Base-by-base conservation (phyloP, 768 basidiomycete genomes). In the Lactarius trivialis region DNA sequence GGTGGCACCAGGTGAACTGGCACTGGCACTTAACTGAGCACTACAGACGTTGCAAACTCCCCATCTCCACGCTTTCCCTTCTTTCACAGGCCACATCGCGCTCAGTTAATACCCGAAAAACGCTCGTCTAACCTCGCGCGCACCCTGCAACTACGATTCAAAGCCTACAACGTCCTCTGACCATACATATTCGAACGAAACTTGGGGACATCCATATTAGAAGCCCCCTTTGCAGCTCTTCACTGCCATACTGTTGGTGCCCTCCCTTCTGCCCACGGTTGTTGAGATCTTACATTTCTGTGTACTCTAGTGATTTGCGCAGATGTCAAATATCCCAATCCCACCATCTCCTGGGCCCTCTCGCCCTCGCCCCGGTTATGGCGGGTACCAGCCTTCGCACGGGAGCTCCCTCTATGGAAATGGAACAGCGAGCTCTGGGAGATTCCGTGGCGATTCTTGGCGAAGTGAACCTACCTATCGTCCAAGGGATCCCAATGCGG, bases 311-410 rank as follows among this genome's bases (percentile, higher is more conserved):
- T 65, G 58, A 39, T 56, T 55, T 53, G 28, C 36, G 7, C 63
- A 61, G 17, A 65, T 69, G 53, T 66, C 37, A 51, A 56, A 69
- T 65, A 26, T 51, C 66, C 79, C 79, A 58, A 77, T 76, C 65
- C 77, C 79, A 48, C 79, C 80, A 49, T 82, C 85, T 55, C 80
- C 83, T 54, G 74, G 75, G 41, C 68, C 80, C 36, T 72, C 79
- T 63, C 74, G 80, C 43, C 75, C 78, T 60, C 76, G 72, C 60
- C 50, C 67, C 17, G 68, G 78, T 30, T 82, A 82, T 66, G 81
- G 86, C 67, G 78, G 78, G 55, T 85, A 84, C 70, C 74, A 76
- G 33, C 78, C 81, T 32, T 71, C 76, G 60, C 75, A 75, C 28
- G 67, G 74, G 41, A 63, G 70, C 12, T 66, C 73, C 19, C 67